Percentiles rank a stretch among this genome's conserved stretches.
Conservation (phyloP, 2,329 filamentous ascomycete genomes). For the Graphiopsis chlorocephala region DNA sequence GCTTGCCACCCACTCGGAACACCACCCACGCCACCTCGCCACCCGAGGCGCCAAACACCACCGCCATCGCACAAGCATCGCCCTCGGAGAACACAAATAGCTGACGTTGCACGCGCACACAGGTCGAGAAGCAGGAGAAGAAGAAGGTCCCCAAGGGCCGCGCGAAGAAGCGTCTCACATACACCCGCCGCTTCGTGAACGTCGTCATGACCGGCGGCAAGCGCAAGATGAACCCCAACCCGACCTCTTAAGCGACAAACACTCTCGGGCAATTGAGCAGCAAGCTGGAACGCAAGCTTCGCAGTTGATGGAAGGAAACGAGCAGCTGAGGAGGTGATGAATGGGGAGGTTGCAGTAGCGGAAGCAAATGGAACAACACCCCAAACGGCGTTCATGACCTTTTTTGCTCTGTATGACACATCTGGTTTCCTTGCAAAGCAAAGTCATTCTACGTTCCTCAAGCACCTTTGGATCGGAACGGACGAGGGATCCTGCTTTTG, state of each 20-base stretch:
- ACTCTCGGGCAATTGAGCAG: slow-evolving; percentile 3
- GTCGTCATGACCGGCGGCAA: slow-evolving; percentile 96
- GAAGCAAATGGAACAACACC: slow-evolving; percentile 17
- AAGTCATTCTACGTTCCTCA: slow-evolving; percentile 5
- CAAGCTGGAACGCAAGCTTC: slow-evolving; percentile 1
- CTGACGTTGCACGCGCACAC: slow-evolving; percentile 30
- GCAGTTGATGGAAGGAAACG: slow-evolving; percentile 1
- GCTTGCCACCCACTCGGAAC: slow-evolving; percentile 8
- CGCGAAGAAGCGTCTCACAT: slow-evolving; percentile 93
- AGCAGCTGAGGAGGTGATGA: slow-evolving; percentile 1
- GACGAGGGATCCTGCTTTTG: background rate
- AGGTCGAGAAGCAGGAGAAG: slow-evolving; percentile 93
- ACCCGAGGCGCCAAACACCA: slow-evolving; percentile 24
- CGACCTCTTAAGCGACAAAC: slow-evolving; percentile 56
- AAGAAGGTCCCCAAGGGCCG: slow-evolving; percentile 95
- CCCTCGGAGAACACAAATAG: slow-evolving; percentile 14
- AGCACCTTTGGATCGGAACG: slow-evolving; percentile 9
- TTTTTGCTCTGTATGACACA: slow-evolving; percentile 8
- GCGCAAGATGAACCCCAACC: slow-evolving; percentile 96
- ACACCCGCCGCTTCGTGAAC: slow-evolving; percentile 98
- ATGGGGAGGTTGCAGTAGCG: slow-evolving; percentile 16
- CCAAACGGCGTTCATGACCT: slow-evolving; percentile 12
- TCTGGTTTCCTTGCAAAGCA: slow-evolving; percentile 15
- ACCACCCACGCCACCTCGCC: slow-evolving; percentile 21
- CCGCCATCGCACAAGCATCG: background rate